Conservation (phyloP, 306 rosid genomes). For the Malus fusca region DNA sequence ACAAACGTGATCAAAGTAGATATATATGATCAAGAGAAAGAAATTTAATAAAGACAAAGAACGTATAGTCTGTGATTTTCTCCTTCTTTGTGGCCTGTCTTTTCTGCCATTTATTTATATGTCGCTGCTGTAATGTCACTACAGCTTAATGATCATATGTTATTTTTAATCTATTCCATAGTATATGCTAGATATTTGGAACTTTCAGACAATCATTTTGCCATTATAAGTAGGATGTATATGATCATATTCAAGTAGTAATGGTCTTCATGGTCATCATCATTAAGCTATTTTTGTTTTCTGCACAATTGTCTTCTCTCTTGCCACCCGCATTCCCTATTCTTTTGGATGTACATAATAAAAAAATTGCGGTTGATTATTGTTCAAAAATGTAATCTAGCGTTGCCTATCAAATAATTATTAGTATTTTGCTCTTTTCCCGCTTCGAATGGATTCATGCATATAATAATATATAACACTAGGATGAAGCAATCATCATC, state of each 20-base stretch:
- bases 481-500: neutral
- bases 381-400: neutral
- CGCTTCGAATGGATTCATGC: neutral
- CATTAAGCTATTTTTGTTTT: neutral
- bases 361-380: neutral
- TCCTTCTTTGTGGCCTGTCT: neutral
- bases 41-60: neutral
- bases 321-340: neutral
- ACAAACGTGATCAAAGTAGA: conserved; percentile 3
- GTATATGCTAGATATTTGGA: neutral
- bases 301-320: neutral
- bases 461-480: neutral
- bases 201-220: conserved; percentile 4
- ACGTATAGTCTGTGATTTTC: neutral
- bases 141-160: neutral
- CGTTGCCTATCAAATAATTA: neutral
- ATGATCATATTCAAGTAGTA: neutral
- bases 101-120: neutral
- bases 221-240: neutral
- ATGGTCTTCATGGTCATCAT: neutral
- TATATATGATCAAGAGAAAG: conserved; percentile 1
- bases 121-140: neutral
- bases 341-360: neutral
- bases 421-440: neutral
- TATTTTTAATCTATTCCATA: neutral